Conservation (phyloP, 2,329 filamentous ascomycete genomes). For the Lachnellula hyalina region DNA sequence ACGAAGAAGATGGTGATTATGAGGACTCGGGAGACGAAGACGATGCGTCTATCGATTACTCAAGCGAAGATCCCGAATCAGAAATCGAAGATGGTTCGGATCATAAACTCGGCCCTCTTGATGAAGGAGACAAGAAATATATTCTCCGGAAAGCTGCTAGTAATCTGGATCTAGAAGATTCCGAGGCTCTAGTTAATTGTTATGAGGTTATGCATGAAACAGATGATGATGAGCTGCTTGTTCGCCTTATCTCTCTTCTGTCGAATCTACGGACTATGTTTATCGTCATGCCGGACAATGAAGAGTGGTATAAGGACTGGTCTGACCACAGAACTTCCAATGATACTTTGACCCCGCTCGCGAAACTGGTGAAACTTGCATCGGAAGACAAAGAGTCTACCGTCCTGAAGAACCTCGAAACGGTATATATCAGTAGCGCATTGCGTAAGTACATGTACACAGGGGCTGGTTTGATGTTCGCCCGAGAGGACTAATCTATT, state of each 20-base stretch:
- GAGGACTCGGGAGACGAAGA: neutral
- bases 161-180: neutral
- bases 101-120: neutral
- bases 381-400: neutral
- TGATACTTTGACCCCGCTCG: neutral
- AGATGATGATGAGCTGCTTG: neutral
- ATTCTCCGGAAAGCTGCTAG: neutral
- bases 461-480: neutral
- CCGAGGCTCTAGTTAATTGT: neutral
- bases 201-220: slow-evolving; percentile 1
- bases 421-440: slow-evolving; percentile 11
- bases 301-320: neutral
- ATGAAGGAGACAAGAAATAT: neutral
- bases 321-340: neutral
- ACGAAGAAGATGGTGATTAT: slow-evolving; percentile 2
- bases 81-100: neutral
- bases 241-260: slow-evolving; percentile 1
- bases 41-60: neutral
- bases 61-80: neutral
- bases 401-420: slow-evolving; percentile 6
- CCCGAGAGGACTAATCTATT: neutral
- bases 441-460: slow-evolving; percentile 5
- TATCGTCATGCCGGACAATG: slow-evolving; percentile 1
- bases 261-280: slow-evolving; percentile 4
- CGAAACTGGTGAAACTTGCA: neutral